Evolutionary conservation across 1,284 basidiomycete species (phyloP).

Genomic region (Sporisorium reilianum): DNA sequence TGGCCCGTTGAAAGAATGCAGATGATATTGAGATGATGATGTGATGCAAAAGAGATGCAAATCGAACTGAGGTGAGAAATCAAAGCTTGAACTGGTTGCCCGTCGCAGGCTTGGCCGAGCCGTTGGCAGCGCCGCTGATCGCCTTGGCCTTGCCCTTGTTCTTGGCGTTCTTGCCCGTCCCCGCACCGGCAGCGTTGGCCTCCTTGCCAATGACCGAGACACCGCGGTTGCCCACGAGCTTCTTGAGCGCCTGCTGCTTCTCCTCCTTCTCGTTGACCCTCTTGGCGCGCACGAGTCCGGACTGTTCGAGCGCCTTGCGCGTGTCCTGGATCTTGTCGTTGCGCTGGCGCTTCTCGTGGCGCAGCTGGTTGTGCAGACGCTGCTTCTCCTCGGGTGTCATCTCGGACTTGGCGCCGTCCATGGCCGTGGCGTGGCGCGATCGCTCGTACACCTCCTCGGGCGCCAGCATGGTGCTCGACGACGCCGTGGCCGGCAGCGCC

Average conservation of each 20-base stretch:
- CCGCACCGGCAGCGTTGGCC: constrained; percentile 26
- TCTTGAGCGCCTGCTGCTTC: constrained; percentile 66
- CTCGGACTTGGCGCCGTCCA: constrained; percentile 75
- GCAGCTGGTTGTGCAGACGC: constrained; percentile 70
- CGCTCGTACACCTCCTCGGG: constrained; percentile 86
- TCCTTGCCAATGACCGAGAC: constrained; percentile 55
- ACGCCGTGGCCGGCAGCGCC: constrained; percentile 84
- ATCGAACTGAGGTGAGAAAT: neutral
- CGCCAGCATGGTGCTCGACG: constrained; percentile 84
- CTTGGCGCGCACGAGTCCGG: constrained; percentile 69
- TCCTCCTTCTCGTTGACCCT: constrained; percentile 54
- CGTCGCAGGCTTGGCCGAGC: constrained; percentile 11
- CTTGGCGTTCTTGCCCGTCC: constrained; percentile 32
- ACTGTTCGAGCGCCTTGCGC: constrained; percentile 78
- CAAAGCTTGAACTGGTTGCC: constrained; percentile 46
- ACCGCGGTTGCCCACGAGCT: constrained; percentile 64
- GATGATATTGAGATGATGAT: constrained; percentile 6
- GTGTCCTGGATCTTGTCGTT: constrained; percentile 76
- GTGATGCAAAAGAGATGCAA: neutral
- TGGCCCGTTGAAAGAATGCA: neutral
- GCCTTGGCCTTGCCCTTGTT: constrained; percentile 34
- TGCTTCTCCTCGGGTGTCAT: constrained; percentile 88
- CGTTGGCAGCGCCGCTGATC: constrained; percentile 10
- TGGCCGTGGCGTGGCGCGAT: constrained; percentile 47
- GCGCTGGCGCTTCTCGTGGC: constrained; percentile 76